These are phyloP conservation scores for Colletotrichum sp. DNA, from an alignment of 2,329 filamentous ascomycete species.

Conservation along the genomic window DNA sequence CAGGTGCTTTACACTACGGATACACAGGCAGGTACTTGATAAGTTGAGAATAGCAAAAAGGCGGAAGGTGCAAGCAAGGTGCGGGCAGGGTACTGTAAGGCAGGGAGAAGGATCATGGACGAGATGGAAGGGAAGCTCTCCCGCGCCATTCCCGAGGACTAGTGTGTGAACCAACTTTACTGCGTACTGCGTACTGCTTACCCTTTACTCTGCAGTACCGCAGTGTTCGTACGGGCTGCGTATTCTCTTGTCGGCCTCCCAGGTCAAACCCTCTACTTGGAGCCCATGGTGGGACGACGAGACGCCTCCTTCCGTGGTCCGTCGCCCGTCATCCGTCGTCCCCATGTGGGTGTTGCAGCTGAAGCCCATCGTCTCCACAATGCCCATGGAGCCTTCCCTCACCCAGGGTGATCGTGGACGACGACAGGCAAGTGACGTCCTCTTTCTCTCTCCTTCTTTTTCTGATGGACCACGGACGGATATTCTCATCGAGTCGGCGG, in stretches of 20 bases:
- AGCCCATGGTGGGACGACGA: conserved; percentile 11
- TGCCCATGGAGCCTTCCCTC: neutral
- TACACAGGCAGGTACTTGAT: neutral
- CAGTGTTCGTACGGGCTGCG: neutral
- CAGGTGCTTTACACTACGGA: neutral
- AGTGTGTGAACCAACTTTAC: neutral
- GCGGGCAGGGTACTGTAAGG: neutral
- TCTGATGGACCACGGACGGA: neutral
- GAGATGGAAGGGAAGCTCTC: neutral
- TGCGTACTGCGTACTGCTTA: neutral
- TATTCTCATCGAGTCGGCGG: neutral
- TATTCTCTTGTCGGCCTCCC: neutral
- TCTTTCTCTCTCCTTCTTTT: neutral
- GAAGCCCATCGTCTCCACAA: neutral
- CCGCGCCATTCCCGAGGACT: conserved; percentile 5
- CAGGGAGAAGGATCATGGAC: neutral
- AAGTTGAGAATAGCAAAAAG: neutral
- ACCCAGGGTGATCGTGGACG: neutral
- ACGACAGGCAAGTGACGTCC: neutral
- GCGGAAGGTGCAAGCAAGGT: neutral
- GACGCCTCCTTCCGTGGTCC: conserved; percentile 7
- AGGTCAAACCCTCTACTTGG: neutral
- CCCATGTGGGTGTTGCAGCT: neutral
- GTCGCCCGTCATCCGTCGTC: neutral
- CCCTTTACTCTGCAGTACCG: neutral